Conservation (phyloP, 768 basidiomycete genomes). For the Termitomyces sp. region DNA sequence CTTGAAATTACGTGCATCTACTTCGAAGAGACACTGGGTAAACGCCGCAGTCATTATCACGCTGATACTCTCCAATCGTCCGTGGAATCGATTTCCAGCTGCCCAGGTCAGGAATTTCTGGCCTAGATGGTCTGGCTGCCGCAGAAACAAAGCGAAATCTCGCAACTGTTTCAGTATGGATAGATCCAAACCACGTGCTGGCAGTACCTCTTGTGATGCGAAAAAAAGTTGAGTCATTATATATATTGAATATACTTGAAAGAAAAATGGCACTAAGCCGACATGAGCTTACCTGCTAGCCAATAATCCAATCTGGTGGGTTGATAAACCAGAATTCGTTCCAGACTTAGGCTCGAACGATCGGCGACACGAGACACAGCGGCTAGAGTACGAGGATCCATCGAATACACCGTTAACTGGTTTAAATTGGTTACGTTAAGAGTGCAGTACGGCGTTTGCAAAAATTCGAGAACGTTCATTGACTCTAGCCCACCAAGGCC, state of each 20-base stretch:
- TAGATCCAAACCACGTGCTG: background rate
- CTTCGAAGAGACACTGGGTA: background rate
- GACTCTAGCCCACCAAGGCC: slow-evolving; percentile 4
- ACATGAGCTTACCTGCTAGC: background rate
- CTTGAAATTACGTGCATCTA: background rate
- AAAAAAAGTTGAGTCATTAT: background rate
- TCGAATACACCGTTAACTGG: background rate
- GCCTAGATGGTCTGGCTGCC: background rate
- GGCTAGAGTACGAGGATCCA: background rate
- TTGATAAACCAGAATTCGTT: background rate
- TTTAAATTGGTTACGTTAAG: background rate
- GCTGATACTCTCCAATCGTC: background rate
- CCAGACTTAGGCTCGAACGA: background rate
- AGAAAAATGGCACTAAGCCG: too few relatives aligned
- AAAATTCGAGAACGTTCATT: background rate
- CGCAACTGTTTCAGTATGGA: background rate
- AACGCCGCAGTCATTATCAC: background rate
- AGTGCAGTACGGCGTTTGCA: background rate
- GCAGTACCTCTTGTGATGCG: background rate
- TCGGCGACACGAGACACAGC: background rate
- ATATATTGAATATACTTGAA: background rate
- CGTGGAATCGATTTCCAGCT: background rate
- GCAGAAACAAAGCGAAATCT: background rate
- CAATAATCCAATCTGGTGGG: background rate
- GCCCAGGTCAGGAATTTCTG: background rate